phyloP scores from a whole-genome alignment of 805 yeast genomes.

The Pichia paraexigua region DNA sequence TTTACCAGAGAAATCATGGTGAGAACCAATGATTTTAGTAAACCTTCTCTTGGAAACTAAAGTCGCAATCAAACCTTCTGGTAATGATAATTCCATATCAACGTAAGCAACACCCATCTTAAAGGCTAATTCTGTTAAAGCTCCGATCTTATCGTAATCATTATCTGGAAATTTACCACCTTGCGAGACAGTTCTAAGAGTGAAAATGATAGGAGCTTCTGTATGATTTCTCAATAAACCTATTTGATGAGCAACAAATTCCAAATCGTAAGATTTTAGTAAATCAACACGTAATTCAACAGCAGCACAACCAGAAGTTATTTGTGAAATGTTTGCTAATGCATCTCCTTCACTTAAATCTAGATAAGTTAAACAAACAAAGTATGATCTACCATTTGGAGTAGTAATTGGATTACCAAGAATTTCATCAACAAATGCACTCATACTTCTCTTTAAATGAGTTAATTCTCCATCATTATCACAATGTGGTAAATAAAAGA shows the following conservation, averaged over 20 bases:
- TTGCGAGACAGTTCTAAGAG: constrained; percentile 68
- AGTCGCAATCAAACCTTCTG: constrained; percentile 44
- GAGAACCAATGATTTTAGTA: constrained; percentile 75
- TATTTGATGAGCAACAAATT: constrained; percentile 66
- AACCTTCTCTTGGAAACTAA: constrained; percentile 46
- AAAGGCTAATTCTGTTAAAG: constrained; percentile 53
- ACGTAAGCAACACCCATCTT: constrained; percentile 74
- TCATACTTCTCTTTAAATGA: constrained; percentile 51
- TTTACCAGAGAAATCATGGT: constrained; percentile 62
- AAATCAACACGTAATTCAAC: constrained; percentile 79
- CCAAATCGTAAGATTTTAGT: constrained; percentile 40
- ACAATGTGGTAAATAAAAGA: constrained; percentile 73
- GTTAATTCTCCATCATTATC: constrained; percentile 43
- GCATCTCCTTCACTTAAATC: constrained; percentile 43
- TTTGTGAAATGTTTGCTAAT: constrained; percentile 34
- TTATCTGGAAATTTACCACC: constrained; percentile 76
- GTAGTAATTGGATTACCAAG: constrained; percentile 43
- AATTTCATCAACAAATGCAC: constrained; percentile 48
- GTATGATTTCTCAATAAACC: constrained; percentile 59
- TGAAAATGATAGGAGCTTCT: constrained; percentile 69
- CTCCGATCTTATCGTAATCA: constrained; percentile 38
- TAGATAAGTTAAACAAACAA: constrained; percentile 64
- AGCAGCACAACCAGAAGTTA: constrained; percentile 67
- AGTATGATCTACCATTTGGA: constrained; percentile 49
- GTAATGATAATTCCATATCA: constrained; percentile 70